Percentiles rank a stretch among this genome's conserved stretches.
Conservation (phyloP, 2,329 filamentous ascomycete species). For the Trichoderma atrobrunneum region DNA sequence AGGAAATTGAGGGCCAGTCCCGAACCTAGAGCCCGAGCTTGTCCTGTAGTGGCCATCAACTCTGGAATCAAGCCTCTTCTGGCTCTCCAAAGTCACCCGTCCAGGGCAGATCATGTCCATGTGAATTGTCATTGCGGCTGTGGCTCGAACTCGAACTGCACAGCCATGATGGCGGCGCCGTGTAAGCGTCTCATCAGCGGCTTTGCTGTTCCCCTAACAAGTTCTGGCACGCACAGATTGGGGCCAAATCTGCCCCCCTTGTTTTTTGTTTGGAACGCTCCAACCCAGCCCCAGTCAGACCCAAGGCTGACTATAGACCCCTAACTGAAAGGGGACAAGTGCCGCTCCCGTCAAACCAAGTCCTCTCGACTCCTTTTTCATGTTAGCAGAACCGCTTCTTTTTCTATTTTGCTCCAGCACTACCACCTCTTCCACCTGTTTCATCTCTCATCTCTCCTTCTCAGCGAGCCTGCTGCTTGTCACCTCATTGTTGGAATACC, state of each 20-base stretch:
- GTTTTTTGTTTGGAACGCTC: background rate
- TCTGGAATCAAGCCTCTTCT: background rate
- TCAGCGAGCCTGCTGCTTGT: background rate
- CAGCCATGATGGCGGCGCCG: constrained; percentile 11
- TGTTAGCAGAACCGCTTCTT: constrained; percentile 12
- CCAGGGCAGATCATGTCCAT: background rate
- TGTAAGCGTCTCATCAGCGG: constrained; percentile 14
- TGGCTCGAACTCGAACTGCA: background rate
- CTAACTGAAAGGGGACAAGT: constrained; percentile 19
- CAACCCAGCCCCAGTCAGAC: constrained; percentile 3
- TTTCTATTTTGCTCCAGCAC: constrained; percentile 8
- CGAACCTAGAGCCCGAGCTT: background rate
- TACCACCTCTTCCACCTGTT: background rate
- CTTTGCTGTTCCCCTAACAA: background rate
- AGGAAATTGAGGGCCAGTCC: background rate
- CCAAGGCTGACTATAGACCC: constrained; percentile 19
- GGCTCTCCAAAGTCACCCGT: background rate
- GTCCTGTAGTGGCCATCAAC: background rate
- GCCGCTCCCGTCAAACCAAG: constrained; percentile 5
- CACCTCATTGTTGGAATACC: background rate
- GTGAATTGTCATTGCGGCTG: background rate
- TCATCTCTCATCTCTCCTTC: background rate
- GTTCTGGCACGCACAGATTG: background rate
- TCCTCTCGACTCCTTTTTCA: constrained; percentile 20
- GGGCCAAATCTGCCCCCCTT: constrained; percentile 11